Percentiles rank a stretch among this genome's conserved stretches.
Evolutionary conservation across 2,329 filamentous ascomycete genomes (phyloP).

Genomic region (Aspergillus quadrilineatus): DNA sequence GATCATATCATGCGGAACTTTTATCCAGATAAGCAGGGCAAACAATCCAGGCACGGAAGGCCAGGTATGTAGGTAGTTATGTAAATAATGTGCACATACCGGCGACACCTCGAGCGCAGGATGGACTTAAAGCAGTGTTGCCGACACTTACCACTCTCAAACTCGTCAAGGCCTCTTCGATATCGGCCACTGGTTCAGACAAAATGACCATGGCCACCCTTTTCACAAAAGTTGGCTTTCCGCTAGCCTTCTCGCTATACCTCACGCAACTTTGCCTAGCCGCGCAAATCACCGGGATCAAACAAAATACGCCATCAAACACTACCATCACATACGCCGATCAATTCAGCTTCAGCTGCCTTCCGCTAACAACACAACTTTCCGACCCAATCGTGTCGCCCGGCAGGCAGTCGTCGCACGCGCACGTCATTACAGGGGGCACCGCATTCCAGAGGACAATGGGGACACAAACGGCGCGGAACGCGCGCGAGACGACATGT

Average conservation of each 20-base stretch:
- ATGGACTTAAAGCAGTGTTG: not conserved
- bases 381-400: slow-evolving; percentile 67
- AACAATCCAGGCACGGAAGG: not conserved
- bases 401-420: slow-evolving; percentile 59
- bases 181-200: not conserved
- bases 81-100: slow-evolving; percentile 1
- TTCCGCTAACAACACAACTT: slow-evolving; percentile 32
- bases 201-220: not conserved
- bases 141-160: not conserved
- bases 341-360: slow-evolving; percentile 25
- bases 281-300: not conserved
- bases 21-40: not conserved
- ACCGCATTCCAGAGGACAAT: slow-evolving; percentile 65
- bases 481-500: slow-evolving; percentile 51
- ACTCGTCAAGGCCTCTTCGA: not conserved
- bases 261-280: not conserved
- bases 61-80: not conserved
- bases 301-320: not conserved
- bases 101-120: not conserved
- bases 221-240: not conserved
- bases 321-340: slow-evolving; percentile 4
- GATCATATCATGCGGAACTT: not conserved
- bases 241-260: not conserved
- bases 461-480: slow-evolving; percentile 57
- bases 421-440: slow-evolving; percentile 69